Percentiles rank a stretch among this genome's conserved stretches.
These are phyloP conservation scores for Lichtheimia hyalospora DNA, from an alignment of 371 early-diverging fungal species.

Conservation along the genomic window DNA sequence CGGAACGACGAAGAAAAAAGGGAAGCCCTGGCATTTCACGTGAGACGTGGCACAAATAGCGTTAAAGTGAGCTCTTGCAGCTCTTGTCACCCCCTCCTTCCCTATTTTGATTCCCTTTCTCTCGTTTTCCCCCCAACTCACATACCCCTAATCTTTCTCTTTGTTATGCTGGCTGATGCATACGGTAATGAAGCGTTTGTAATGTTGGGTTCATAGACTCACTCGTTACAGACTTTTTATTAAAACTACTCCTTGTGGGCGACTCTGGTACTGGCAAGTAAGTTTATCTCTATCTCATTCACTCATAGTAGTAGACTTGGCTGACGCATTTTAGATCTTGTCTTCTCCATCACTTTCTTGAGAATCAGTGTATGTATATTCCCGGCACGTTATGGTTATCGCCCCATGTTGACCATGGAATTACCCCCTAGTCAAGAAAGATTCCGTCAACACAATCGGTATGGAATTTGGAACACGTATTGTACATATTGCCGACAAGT, in stretches of 20 bases:
- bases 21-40: too few relatives aligned
- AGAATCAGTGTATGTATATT: slow-evolving; percentile 57
- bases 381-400: not conserved
- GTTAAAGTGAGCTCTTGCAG: too few relatives aligned
- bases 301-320: not conserved
- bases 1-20: too few relatives aligned
- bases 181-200: slow-evolving; percentile 29
- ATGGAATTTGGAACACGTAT: slow-evolving; percentile 72
- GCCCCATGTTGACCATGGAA: too few relatives aligned
- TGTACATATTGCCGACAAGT: slow-evolving; percentile 63
- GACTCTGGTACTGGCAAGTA: slow-evolving; percentile 70
- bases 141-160: not conserved
- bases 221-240: slow-evolving; percentile 44
- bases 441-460: slow-evolving; percentile 68
- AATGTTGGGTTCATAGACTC: not conserved
- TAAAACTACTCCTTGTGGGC: slow-evolving; percentile 63
- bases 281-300: slow-evolving; percentile 9
- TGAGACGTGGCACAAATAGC: too few relatives aligned
- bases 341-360: slow-evolving; percentile 65
- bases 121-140: not conserved
- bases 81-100: too few relatives aligned
- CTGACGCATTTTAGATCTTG: slow-evolving; percentile 51
- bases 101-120: not conserved
- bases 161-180: slow-evolving; percentile 46
- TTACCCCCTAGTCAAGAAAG: slow-evolving; percentile 51